Conservation (phyloP, 805 yeast genomes). For the Lachancea sp. region DNA sequence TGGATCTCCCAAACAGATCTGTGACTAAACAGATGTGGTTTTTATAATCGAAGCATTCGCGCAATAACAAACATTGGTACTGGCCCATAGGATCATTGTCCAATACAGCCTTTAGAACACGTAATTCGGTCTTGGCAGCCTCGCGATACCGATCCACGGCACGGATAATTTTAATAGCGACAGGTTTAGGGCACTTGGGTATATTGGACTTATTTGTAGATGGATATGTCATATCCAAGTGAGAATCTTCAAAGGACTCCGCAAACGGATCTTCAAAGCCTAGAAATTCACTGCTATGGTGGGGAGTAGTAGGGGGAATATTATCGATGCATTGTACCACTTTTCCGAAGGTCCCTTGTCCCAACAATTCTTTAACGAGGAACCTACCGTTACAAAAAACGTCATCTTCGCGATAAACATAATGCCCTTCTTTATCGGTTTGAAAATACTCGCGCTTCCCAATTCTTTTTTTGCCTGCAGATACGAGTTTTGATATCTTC, state of each 20-base stretch:
- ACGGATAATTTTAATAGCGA: slow-evolving; percentile 88
- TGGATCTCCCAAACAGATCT: slow-evolving; percentile 73
- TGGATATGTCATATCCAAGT: slow-evolving; percentile 1
- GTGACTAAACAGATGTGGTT: slow-evolving; percentile 94
- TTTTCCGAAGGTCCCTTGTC: slow-evolving; percentile 98
- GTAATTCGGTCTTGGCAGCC: slow-evolving; percentile 86
- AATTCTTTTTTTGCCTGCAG: slow-evolving; percentile 5
- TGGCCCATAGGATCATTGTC: slow-evolving; percentile 49
- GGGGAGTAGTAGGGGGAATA: slow-evolving; percentile 2
- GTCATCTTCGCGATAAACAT: slow-evolving; percentile 52
- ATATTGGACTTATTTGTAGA: not conserved
- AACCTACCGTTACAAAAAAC: slow-evolving; percentile 55
- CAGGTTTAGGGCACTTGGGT: slow-evolving; percentile 35
- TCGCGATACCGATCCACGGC: slow-evolving; percentile 92
- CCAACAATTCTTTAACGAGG: slow-evolving; percentile 60
- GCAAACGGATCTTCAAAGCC: slow-evolving; percentile 9
- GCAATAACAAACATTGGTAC: slow-evolving; percentile 67
- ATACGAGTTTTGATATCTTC: slow-evolving; percentile 9
- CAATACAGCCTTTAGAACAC: slow-evolving; percentile 48
- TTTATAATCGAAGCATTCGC: slow-evolving; percentile 86
- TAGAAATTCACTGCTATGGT: not conserved
- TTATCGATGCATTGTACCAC: slow-evolving; percentile 87
- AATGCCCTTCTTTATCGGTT: slow-evolving; percentile 67
- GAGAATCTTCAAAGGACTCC: slow-evolving; percentile 6
- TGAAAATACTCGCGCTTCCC: slow-evolving; percentile 15